Base-by-base conservation (phyloP, 164 flowering plant genomes). In the Tetracentron sinense region DNA sequence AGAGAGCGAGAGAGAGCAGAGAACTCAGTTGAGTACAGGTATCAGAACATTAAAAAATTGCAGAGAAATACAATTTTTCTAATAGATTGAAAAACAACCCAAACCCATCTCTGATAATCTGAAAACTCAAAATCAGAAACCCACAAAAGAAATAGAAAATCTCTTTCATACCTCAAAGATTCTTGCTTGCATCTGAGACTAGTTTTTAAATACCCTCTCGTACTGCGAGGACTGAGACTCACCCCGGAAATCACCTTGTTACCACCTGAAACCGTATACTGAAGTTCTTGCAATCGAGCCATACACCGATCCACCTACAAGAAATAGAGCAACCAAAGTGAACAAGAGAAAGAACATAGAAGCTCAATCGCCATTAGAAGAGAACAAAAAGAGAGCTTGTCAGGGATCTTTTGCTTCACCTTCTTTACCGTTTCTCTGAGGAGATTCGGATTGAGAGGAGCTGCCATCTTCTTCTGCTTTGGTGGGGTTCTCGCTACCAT, bases 401-500 rank as follows among this genome's bases (percentile, higher is more conserved):
- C 46, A 22, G 21, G 42, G 65, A 31, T 56, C 29, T 38, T 22
- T 10, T 17, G 38, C 16, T 21, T 25, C 55, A 82, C 97, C 96
- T 94, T 94, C 69, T 75, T 82, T 4, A 90, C 71, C 8, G 97
- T 89, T 71, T 90, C 97, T 73, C 90, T 78, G 53, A 93, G 66
- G 7, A 83, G 86, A 75, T 57, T 75, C 6, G 97, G 92, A 55
- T 85, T 84, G 66, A 90, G 80, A 64, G 85, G 82, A 66, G 88
- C 82, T 25, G 78, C 78, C 74, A 79, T 67, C 69, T 67, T 84
- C 83, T 66, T 80, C 68, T 66, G 83, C 78, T 82, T 85, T 62
- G 85, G 81, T 77, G 96, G 97, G 75, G 86, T 83, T 82, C 83
- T 87, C 23, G 97, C 98, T 19, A 92, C 98, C 98, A 92, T 92